A percentile compares a stretch with the other conserved stretches of the same genome.
These are phyloP conservation scores for Cydonia oblonga DNA, from an alignment of 331 rosid species.

Conservation along the genomic window DNA sequence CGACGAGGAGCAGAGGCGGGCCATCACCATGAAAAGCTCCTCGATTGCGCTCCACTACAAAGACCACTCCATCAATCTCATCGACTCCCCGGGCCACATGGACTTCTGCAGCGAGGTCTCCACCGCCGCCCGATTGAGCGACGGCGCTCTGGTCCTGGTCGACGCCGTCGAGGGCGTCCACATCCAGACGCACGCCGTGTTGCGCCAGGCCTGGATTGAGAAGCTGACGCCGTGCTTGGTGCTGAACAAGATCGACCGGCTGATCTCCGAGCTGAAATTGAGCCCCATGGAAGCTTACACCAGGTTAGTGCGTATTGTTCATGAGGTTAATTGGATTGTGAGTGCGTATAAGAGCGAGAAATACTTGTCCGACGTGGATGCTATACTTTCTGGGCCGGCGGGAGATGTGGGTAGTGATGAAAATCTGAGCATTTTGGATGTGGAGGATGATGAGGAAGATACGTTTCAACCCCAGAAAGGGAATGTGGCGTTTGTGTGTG, in stretches of 20 bases:
- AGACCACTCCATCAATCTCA: slow-evolving; percentile 47
- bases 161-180: slow-evolving; percentile 89
- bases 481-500: slow-evolving; percentile 70
- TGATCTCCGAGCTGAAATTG: slow-evolving; percentile 54
- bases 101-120: slow-evolving; percentile 86
- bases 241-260: slow-evolving; percentile 63
- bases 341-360: slow-evolving; percentile 66
- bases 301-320: slow-evolving; percentile 47
- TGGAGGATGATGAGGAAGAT: slow-evolving; percentile 57
- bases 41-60: slow-evolving; percentile 40
- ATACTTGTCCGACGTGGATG: slow-evolving; percentile 59
- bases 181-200: slow-evolving; percentile 74
- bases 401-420: slow-evolving; percentile 17
- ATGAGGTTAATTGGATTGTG: slow-evolving; percentile 69
- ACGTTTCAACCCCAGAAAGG: slow-evolving; percentile 74
- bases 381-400: slow-evolving; percentile 36
- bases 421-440: slow-evolving; percentile 21
- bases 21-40: slow-evolving; percentile 84
- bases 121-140: slow-evolving; percentile 69
- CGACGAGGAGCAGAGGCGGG: slow-evolving; percentile 74
- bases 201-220: slow-evolving; percentile 85
- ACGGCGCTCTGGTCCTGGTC: slow-evolving; percentile 65
- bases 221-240: slow-evolving; percentile 63
- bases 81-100: slow-evolving; percentile 84
- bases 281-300: slow-evolving; percentile 60